phyloP scores from a whole-genome alignment of 345 rosid genomes.

The Sisymbrium altissimum region DNA sequence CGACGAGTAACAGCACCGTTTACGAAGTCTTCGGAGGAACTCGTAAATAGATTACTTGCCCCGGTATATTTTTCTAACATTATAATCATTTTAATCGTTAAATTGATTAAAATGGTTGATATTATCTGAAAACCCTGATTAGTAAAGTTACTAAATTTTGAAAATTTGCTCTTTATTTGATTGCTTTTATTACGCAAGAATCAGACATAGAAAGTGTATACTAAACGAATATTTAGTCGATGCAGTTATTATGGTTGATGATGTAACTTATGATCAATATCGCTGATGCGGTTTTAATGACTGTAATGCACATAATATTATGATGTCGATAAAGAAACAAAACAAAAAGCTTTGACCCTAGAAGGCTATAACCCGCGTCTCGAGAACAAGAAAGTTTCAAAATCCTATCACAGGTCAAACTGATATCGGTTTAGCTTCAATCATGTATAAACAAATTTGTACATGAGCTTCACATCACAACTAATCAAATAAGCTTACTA shows the following conservation, averaged over 20 bases:
- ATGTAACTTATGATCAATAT: neutral
- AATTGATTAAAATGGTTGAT: neutral
- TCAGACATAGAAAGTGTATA: neutral
- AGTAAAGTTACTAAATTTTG: neutral
- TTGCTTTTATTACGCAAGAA: neutral
- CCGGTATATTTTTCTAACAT: neutral
- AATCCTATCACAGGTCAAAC: neutral
- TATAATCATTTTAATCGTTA: neutral
- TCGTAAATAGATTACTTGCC: conserved; percentile 1
- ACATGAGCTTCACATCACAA: neutral
- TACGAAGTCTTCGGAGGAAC: conserved; percentile 25
- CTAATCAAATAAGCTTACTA: neutral
- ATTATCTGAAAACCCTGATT: neutral
- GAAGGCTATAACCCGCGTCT: conserved; percentile 11
- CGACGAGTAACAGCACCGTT: conserved; percentile 19
- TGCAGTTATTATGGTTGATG: conserved; percentile 6
- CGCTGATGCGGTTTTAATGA: neutral
- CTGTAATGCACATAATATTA: neutral
- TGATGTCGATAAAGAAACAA: neutral
- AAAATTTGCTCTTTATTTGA: neutral
- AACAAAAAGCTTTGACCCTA: neutral
- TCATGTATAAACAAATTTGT: neutral
- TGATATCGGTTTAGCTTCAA: neutral
- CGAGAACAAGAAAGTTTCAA: neutral
- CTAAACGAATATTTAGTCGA: neutral